These are phyloP conservation scores for Xylaria cubensis DNA, from an alignment of 495 filamentous ascomycete species.

Conservation along the genomic window DNA sequence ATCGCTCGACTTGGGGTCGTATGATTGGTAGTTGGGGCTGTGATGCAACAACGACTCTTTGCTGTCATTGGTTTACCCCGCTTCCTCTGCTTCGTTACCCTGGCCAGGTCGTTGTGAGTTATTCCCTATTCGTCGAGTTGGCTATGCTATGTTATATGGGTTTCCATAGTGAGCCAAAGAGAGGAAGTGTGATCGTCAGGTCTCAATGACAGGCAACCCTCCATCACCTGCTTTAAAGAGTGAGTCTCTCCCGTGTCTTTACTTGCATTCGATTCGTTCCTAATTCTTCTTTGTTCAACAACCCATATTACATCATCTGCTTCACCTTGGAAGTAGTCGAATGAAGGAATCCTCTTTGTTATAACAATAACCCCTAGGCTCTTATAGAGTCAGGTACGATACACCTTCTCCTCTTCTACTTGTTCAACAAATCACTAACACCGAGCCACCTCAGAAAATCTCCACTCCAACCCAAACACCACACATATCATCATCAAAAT, in stretches of 20 bases:
- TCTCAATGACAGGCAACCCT: conserved; percentile 7
- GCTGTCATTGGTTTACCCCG: conserved; percentile 29
- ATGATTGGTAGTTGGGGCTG: conserved; percentile 25
- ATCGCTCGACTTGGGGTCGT: conserved; percentile 24
- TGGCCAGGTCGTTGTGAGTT: not conserved
- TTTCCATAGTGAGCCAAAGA: not conserved
- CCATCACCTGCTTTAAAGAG: conserved; percentile 13
- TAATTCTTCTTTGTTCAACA: conserved; percentile 6
- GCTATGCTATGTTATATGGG: not conserved
- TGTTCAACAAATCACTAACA: conserved; percentile 9
- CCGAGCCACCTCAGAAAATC: conserved; percentile 19
- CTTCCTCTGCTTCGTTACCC: conserved; percentile 12
- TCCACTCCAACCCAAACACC: conserved; percentile 22
- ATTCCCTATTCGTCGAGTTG: conserved; percentile 15
- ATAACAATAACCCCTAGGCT: conserved; percentile 23
- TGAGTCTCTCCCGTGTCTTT: not conserved
- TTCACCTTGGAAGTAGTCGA: conserved; percentile 18
- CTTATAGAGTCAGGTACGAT: conserved; percentile 26
- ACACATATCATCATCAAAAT: conserved; percentile 40
- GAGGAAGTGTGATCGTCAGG: conserved; percentile 9
- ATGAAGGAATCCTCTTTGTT: conserved; percentile 25
- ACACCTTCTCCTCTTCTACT: not conserved
- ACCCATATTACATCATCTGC: conserved; percentile 17
- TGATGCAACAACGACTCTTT: conserved; percentile 18
- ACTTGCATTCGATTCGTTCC: not conserved